Percentiles rank a stretch among this genome's conserved stretches.
phyloP scores from a whole-genome alignment of 345 rosid genomes.

The Populus simonii region DNA sequence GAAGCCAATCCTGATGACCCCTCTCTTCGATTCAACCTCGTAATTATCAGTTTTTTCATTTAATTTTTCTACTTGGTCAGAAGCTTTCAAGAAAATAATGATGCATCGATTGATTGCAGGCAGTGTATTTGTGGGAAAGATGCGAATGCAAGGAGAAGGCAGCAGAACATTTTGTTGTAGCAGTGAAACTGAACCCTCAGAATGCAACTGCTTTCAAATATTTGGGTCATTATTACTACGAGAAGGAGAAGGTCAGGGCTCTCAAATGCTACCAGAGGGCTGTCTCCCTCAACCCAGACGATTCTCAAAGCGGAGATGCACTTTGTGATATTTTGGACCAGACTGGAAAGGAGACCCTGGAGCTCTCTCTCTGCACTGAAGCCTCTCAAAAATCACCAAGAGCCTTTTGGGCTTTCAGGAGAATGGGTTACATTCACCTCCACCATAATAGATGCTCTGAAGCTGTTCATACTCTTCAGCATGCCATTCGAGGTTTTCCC shows the following conservation, averaged over 20 bases:
- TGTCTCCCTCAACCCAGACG: slow-evolving; percentile 56
- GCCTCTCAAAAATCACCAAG: slow-evolving; percentile 80
- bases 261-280: slow-evolving; percentile 92
- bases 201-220: slow-evolving; percentile 66
- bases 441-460: slow-evolving; percentile 78
- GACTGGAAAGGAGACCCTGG: slow-evolving; percentile 69
- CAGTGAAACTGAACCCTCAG: slow-evolving; percentile 67
- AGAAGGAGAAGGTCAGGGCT: slow-evolving; percentile 41
- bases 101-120: slow-evolving; percentile 41
- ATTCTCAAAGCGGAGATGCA: slow-evolving; percentile 74
- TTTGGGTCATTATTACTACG: slow-evolving; percentile 70
- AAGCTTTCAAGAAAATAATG: neutral
- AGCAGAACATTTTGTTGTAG: slow-evolving; percentile 65
- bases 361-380: slow-evolving; percentile 64
- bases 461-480: slow-evolving; percentile 87
- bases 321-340: slow-evolving; percentile 72
- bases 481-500: slow-evolving; percentile 90
- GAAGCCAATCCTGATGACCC: slow-evolving; percentile 71
- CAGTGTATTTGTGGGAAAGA: slow-evolving; percentile 58
- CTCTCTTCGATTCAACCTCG: slow-evolving; percentile 56
- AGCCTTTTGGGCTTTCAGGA: slow-evolving; percentile 91
- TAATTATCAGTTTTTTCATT: slow-evolving; percentile 16
- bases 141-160: slow-evolving; percentile 47
- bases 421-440: slow-evolving; percentile 79
- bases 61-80: neutral